Evolutionary conservation across 2,329 filamentous ascomycete species (phyloP).

Genomic region (Scedosporium aurantiacum): DNA sequence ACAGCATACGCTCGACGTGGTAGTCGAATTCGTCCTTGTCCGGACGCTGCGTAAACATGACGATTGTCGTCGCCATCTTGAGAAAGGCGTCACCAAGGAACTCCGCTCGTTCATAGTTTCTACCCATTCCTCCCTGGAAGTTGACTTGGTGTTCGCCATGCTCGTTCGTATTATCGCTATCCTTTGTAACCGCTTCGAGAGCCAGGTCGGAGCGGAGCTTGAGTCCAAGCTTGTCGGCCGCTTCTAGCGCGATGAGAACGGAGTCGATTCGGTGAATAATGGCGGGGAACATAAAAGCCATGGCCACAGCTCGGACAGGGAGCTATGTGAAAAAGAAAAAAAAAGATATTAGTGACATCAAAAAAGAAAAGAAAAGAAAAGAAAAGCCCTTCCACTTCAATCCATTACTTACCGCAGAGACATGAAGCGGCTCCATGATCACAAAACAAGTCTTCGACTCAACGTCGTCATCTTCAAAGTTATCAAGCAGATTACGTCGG

Average conservation of each 20-base stretch:
- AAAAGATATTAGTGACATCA: neutral
- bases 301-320: slow-evolving; percentile 55
- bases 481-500: slow-evolving; percentile 75
- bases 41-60: slow-evolving; percentile 66
- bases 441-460: slow-evolving; percentile 46
- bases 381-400: neutral
- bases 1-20: slow-evolving; percentile 80
- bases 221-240: slow-evolving; percentile 54
- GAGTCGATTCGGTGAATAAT: slow-evolving; percentile 78
- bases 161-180: slow-evolving; percentile 75
- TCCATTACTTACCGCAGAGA: slow-evolving; percentile 56
- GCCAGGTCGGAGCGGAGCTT: slow-evolving; percentile 57
- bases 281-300: slow-evolving; percentile 67
- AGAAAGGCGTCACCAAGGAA: slow-evolving; percentile 89
- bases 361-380: too few species aligned
- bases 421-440: slow-evolving; percentile 62
- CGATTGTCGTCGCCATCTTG: slow-evolving; percentile 90
- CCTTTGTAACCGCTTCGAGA: slow-evolving; percentile 85
- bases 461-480: slow-evolving; percentile 39
- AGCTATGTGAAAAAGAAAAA: slow-evolving; percentile 28
- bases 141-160: slow-evolving; percentile 56
- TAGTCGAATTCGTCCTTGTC: slow-evolving; percentile 75
- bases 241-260: slow-evolving; percentile 69
- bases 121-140: slow-evolving; percentile 76
- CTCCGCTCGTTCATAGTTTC: slow-evolving; percentile 89